Evolutionary conservation across 306 rosid genomes (phyloP), one percentile per base, ranked within the genome.

Genomic region (Prinsepia uniflora): DNA sequence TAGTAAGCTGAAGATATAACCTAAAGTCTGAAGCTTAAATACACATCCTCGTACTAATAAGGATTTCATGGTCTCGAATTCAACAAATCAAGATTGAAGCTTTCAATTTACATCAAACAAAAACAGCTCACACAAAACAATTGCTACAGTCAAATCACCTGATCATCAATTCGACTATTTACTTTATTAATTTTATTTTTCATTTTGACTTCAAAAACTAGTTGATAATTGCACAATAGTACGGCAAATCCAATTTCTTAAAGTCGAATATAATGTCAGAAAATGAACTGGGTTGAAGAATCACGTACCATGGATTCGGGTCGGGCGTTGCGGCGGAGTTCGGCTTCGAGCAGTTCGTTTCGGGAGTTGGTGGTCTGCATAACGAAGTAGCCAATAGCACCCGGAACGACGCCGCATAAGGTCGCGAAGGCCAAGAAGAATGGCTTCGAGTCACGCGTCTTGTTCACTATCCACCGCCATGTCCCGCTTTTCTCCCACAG

Each of bases 401-500:
- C 94, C 0, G 98, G 96, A 73, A 90, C 88, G 73, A 90, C 82
- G 77, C 96, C 96, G 84, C 96, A 90, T 45, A 90, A 30, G 80
- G 97, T 81, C 3, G 98, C 98, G 83, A 94, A 94, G 1, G 96
- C 80, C 17, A 88, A 13, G 84, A 88, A 94, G 87, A 94, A 94
- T 9, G 94, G 89, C 71, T 90, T 90, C 0, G 96, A 94, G 42
- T 94, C 98, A 50, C 90, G 83, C 57, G 94, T 90, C 76, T 76
- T 74, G 63, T 80, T 80, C 49, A 94, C 97, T 19, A 90, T 22
- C 90, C 96, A 90, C 66, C 90, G 79, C 98, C 97, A 87, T 6
- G 79, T 77, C 60, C 13, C 54, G 75, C 88, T 87, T 82, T 83
- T 87, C 88, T 86, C 88, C 80, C 84, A 87, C 78, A 85, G 84